Evolutionary conservation across 176 grass and related monocot species (phyloP), one percentile per base, ranked within the genome.

Genomic region (Cymbopogon citratus): DNA sequence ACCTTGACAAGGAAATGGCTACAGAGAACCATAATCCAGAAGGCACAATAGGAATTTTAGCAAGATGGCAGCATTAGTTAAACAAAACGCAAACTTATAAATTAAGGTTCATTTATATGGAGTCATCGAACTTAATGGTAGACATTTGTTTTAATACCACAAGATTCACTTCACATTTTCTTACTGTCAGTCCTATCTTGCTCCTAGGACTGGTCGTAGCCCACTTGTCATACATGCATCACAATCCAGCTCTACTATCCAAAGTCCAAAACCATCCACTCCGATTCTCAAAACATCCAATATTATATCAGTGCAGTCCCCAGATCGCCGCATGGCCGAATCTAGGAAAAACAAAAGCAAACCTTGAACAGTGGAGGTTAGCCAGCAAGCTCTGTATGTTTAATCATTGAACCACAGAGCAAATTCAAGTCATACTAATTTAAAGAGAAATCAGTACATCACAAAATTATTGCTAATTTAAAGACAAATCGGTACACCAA

Each of bases 281-380:
- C 51, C 1, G 31, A 63, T 79, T 78, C 82, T 81, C 87, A 85
- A 81, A 35, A 75, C 25, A 84, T 84, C 82, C 87, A 85, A 76
- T 71, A 85, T 71, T 83, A 54, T 89, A 89, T 7, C 59, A 75
- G 76, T 75, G 82, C 71, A 89, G 71, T 56, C 87, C 87, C 63
- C 76, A 85, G 87, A 89, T 89, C 34, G 33, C 82, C 40, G 71
- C 82, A 89, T 71, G 77, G 87, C 70, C 81, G 80, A 77, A 85
- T 89, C 87, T 89, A 89, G 82, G 87, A 89, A 89, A 89, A 85
- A 89, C 71, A 89, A 81, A 75, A 85, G 70, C 64, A 75, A 89
- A 89, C 51, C 87, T 89, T 89, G 40, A 81, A 62, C 49, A 76
- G 15, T 76, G 71, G 40, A 85, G 24, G 71, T 85, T 85, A 89